Evolutionary conservation across 139 green algal species (phyloP), one percentile per base, ranked within the genome.

Genomic region (Chlamydomonas incerta): DNA sequence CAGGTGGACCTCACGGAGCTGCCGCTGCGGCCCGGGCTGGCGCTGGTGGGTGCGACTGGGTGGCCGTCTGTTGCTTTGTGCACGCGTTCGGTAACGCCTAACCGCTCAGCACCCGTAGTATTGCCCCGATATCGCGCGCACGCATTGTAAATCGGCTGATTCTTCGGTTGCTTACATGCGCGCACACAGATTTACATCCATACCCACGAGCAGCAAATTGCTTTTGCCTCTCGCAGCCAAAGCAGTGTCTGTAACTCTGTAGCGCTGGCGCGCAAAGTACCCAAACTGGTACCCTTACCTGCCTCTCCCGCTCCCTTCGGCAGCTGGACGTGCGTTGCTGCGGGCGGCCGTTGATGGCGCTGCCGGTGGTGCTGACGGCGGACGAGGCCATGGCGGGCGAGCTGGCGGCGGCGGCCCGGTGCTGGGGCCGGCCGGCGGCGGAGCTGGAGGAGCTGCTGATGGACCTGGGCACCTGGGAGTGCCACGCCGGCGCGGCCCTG

Each of bases 371-470:
- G n/a, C 21, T 83, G 15, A 74, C 46, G 8, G 23, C 41, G 5
- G 26, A 74, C 0, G 26, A 65, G 17, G 46, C n/a, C 17, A 65
- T 83, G 13, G 77, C 46, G n/a, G 31, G 41, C 14, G 77, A 83
- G 77, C 77, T 83, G 62, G 28, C 34, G 29, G n/a, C n/a, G 6
- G 77, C 77, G 11, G 46, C 21, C 6, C 2, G 41, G 9, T 8
- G 9, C 46, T 83, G 77, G 77, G 23, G 41, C 29, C 28, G 63
- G 9, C 20, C 41, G 6, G 29, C 31, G 17, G n/a, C 18, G 20
- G 77, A 83, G 63, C 77, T 83, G 77, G 77, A 83, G 55, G 63
- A 74, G 41, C 46, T 83, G 37, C 77, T 83, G 46, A n/a, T 83
- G 63, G 77, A 83, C 63, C n/a, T 63, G 23, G 77, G 77, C 28